Evolutionary conservation across 2,329 filamentous ascomycete species (phyloP), one percentile per base, ranked within the genome.

Genomic region (Cytospora mali): DNA sequence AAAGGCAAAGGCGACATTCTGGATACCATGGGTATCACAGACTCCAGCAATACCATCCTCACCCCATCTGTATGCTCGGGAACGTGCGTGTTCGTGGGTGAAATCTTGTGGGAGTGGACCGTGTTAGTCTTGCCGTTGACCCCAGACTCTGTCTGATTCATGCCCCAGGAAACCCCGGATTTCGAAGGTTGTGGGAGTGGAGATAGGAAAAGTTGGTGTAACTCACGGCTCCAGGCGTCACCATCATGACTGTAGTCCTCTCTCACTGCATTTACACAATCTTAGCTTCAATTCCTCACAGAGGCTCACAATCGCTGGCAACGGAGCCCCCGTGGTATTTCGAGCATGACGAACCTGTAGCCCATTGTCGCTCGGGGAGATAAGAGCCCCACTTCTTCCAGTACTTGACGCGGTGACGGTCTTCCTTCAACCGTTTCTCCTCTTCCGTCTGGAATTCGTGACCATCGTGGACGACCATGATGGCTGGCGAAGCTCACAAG

Each of bases 321-420:
- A 50, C 27, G 27, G 25, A 27, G 25, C 10, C 10, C 18, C 52
- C 27, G 28, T 33, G 48, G 67, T 72, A 33, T 31, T n/a, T 48
- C 58, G 50, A 28, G 42, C 55, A 64, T 64, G 62, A 71, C 85
- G 74, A 79, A 90, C 91, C 93, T 69, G 93, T 97, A 62, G 93
- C 93, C 94, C 94, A 97, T 80, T 97, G 93, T 73, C 93, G 84
- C 80, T 98, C 94, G 61, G 93, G 88, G 70, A 96, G 89, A 73
- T 97, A 98, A 27, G 93, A 89, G 61, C 94, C 94, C 93, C 93
- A 97, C 87, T 90, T 92, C 86, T 98, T 98, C 94, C 94, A 98
- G 81, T 98, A 98, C 76, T 92, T 94, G 68, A 79, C 85, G 67
- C 89, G 88, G 68, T 94, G 86, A 64, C 88, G 86, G 77, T 98